phyloP scores from a whole-genome alignment of 805 yeast genomes.

The Torulaspora maleeae region DNA sequence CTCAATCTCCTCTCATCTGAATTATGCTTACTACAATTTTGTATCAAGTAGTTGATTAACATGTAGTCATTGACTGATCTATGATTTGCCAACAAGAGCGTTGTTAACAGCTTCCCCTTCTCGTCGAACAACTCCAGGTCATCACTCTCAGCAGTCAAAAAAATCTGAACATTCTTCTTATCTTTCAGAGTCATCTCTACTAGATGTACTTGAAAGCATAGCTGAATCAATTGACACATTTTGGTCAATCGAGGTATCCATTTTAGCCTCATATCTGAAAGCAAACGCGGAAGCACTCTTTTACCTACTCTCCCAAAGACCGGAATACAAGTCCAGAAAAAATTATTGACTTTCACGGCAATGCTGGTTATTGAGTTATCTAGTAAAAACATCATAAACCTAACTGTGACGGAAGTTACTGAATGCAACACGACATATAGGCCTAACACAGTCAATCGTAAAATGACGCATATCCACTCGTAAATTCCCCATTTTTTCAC shows the following conservation, averaged over 20 bases:
- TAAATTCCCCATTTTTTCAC: slow-evolving; percentile 10
- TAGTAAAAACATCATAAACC: slow-evolving; percentile 5
- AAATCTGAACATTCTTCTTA: slow-evolving; percentile 22
- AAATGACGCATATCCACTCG: slow-evolving; percentile 14
- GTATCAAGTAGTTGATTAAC: slow-evolving; percentile 40
- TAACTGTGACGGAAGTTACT: slow-evolving; percentile 1
- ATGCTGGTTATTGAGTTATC: slow-evolving; percentile 4
- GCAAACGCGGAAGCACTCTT: slow-evolving; percentile 4
- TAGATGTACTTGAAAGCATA: slow-evolving; percentile 19
- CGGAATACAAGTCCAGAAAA: slow-evolving; percentile 19
- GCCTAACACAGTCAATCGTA: slow-evolving; percentile 7
- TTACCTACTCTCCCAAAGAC: slow-evolving; percentile 17
- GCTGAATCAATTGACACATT: slow-evolving; percentile 10
- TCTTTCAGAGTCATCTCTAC: slow-evolving; percentile 21
- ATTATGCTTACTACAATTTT: slow-evolving; percentile 22
- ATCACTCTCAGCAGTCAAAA: slow-evolving; percentile 26
- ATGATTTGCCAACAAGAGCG: slow-evolving; percentile 48
- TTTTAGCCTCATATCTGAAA: not conserved
- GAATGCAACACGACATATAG: slow-evolving; percentile 11
- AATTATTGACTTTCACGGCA: slow-evolving; percentile 5
- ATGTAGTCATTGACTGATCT: slow-evolving; percentile 62
- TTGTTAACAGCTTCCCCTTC: slow-evolving; percentile 15
- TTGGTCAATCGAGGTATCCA: slow-evolving; percentile 16
- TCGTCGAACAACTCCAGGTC: slow-evolving; percentile 14
- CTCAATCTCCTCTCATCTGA: slow-evolving; percentile 6